Evolutionary conservation across 495 filamentous ascomycete species (phyloP).

Genomic region (Penicillium steckii): DNA sequence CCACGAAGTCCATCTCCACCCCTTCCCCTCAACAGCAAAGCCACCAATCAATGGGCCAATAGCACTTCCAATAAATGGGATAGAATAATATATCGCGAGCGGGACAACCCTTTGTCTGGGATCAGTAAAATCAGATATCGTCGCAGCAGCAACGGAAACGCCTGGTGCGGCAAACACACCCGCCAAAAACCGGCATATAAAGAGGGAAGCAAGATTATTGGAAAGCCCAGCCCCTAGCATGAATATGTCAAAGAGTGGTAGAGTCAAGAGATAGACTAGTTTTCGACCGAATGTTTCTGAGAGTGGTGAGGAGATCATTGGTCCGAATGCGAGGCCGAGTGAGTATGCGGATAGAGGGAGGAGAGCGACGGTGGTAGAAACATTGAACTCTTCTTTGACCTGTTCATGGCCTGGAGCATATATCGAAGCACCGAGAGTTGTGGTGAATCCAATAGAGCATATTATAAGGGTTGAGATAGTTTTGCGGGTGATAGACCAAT

Average conservation of each 20-base stretch:
- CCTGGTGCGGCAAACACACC: constrained; percentile 42
- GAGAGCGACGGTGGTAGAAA: constrained; percentile 51
- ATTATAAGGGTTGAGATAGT: constrained; percentile 1
- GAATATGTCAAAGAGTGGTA: constrained; percentile 59
- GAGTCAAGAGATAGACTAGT: constrained; percentile 52
- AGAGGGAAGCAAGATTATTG: constrained; percentile 52
- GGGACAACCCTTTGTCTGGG: constrained; percentile 10
- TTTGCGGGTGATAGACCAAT: constrained; percentile 1
- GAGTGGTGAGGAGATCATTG: constrained; percentile 56
- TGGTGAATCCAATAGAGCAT: constrained; percentile 4
- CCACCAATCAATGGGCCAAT: constrained; percentile 61
- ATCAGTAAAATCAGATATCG: constrained; percentile 19
- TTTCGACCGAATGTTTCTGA: constrained; percentile 58
- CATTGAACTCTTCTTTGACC: constrained; percentile 43
- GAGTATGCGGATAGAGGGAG: constrained; percentile 55
- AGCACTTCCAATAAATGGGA: constrained; percentile 50
- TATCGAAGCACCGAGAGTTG: constrained; percentile 4
- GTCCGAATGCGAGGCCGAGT: constrained; percentile 58
- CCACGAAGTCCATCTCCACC: constrained; percentile 59
- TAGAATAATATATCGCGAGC: constrained; percentile 30
- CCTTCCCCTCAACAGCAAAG: constrained; percentile 53
- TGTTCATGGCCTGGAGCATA: constrained; percentile 20
- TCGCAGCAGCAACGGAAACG: constrained; percentile 19
- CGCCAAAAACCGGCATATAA: constrained; percentile 61
- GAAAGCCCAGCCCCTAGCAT: constrained; percentile 59